Base-by-base conservation (phyloP, 768 basidiomycete genomes). In the Leccinum boreale region DNA sequence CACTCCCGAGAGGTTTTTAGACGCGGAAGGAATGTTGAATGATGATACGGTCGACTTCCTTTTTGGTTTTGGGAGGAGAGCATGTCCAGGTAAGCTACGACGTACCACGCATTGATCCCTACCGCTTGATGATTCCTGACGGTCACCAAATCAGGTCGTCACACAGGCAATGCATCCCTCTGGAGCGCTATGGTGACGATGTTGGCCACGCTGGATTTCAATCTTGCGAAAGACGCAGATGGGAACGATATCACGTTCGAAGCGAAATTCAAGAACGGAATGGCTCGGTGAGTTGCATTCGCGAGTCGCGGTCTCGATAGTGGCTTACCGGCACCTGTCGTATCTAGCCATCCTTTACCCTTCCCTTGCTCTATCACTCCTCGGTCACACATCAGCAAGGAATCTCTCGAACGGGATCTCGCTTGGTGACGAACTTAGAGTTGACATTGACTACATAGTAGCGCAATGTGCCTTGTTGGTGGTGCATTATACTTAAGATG, bases 1-100 rank as follows among this genome's bases (percentile, higher is more conserved):
- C 35, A 57, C 55, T 5, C 62, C 62, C 1, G 62, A 64, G 51
- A 55, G 62, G 11, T 63, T 63, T 35, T 50, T 60, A 35, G 56
- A 57, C 2, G 42, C 53, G 1, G 45, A 56, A 9, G 57, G 63
- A 21, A 54, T 42, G 39, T 53, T 64, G n/a, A 58, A 45, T 3
- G 56, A 56, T 14, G 59, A 65, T 46, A 39, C 36, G 17, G 17
- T 39, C 7, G 36, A 39, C 17, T 17, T 39, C 36, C 3, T 39
- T 17, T 17, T 39, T 39, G 36, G 36, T 17, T 39, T 39, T 17
- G 36, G 36, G 17, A 39, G 36, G 12, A 39, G 36, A 39, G 36
- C 17, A 4, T 39, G 36, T 9, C 36, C 17, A 17, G 36, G 36
- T 39, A 39, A 17, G 36, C 36, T 5, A 39, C 17, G 8, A 17